Evolutionary conservation across 805 yeast species (phyloP).

Genomic region (Metschnikowia drakensbergensis): DNA sequence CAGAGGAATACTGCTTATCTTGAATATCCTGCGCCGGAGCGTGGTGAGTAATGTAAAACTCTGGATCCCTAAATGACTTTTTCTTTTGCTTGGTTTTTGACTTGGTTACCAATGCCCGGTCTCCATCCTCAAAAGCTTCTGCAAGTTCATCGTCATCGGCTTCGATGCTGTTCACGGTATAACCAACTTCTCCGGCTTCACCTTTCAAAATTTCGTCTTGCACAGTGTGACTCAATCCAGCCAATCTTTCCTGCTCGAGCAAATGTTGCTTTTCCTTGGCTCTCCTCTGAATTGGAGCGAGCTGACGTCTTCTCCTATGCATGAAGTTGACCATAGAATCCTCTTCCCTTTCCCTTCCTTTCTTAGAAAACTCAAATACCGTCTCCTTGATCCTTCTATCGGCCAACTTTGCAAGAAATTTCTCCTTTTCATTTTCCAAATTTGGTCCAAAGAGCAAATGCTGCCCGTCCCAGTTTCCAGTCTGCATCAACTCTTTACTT

Average conservation of each 20-base stretch:
- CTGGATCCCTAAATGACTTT: conserved; percentile 63
- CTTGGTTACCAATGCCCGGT: conserved; percentile 31
- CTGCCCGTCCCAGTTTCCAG: conserved; percentile 83
- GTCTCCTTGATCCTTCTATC: conserved; percentile 78
- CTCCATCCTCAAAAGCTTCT: conserved; percentile 52
- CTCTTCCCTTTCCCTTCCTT: conserved; percentile 47
- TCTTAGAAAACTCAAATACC: conserved; percentile 78
- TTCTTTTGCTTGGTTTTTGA: conserved; percentile 35
- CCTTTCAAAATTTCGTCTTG: conserved; percentile 69
- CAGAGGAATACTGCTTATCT: conserved; percentile 62
- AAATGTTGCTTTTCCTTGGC: conserved; percentile 68
- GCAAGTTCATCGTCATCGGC: conserved; percentile 46
- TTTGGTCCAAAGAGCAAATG: conserved; percentile 77
- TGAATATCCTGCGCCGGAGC: conserved; percentile 79
- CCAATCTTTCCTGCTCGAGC: conserved; percentile 66
- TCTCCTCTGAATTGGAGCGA: conserved; percentile 81
- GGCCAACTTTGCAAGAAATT: conserved; percentile 65
- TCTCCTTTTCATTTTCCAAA: conserved; percentile 66
- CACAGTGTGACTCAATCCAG: conserved; percentile 67
- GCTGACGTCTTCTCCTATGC: conserved; percentile 79
- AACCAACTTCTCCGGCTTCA: conserved; percentile 47
- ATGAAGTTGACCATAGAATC: conserved; percentile 74
- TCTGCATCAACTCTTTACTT: conserved; percentile 66
- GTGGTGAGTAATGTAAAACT: conserved; percentile 80
- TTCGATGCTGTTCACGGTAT: conserved; percentile 36